Conservation (phyloP, 1,284 basidiomycete genomes). For the Paramarasmius palmivorus region DNA sequence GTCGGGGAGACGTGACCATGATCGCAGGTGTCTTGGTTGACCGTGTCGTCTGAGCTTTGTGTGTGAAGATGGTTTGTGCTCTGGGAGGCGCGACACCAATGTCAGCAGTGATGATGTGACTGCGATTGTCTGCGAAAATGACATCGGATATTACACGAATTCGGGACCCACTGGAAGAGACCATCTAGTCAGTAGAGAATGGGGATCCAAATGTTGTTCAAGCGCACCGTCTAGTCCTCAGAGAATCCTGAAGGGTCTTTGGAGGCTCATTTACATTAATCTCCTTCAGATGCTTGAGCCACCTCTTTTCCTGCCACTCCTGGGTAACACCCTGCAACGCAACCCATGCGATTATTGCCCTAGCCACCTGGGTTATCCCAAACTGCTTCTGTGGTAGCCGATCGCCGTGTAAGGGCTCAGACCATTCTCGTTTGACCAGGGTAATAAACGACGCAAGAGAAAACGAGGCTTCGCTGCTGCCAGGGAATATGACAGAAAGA, state of each 20-base stretch:
- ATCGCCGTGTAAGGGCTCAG: slow-evolving; percentile 48
- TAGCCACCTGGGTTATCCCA: slow-evolving; percentile 61
- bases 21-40: neutral
- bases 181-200: neutral
- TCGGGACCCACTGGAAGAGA: slow-evolving; percentile 42
- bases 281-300: slow-evolving; percentile 66
- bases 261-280: slow-evolving; percentile 57
- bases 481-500: slow-evolving; percentile 70
- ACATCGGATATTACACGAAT: slow-evolving; percentile 70
- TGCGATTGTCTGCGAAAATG: slow-evolving; percentile 59
- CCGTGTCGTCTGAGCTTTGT: slow-evolving; percentile 20
- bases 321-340: slow-evolving; percentile 77
- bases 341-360: slow-evolving; percentile 75
- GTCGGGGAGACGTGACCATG: slow-evolving; percentile 21
- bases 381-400: slow-evolving; percentile 61
- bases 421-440: slow-evolving; percentile 73
- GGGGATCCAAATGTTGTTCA: neutral
- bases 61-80: slow-evolving; percentile 23
- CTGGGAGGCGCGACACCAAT: slow-evolving; percentile 56
- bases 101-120: slow-evolving; percentile 72
- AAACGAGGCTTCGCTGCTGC: slow-evolving; percentile 75
- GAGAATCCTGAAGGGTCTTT: slow-evolving; percentile 23
- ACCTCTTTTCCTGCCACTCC: slow-evolving; percentile 71
- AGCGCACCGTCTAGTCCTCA: slow-evolving; percentile 32
- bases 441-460: slow-evolving; percentile 76